Base-by-base conservation (phyloP, 495 filamentous ascomycete genomes). In the Friedmanniomyces endolithicus region DNA sequence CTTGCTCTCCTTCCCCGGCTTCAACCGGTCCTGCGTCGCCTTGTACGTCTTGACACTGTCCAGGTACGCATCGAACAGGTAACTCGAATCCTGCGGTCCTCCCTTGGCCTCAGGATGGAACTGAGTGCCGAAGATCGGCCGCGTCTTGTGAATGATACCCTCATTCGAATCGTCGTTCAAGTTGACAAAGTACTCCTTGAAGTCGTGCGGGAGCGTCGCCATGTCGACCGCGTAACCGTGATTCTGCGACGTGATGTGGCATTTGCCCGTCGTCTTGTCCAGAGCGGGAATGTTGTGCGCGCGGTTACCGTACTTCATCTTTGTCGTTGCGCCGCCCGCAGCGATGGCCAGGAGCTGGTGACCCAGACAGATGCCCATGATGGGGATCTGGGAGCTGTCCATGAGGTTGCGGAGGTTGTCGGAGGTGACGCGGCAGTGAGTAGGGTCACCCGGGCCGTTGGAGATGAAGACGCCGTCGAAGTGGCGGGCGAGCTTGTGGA, bases 51-150 rank as follows among this genome's bases (percentile, higher is more conserved):
- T 75, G 19, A 95, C 89, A 58, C 84, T 89, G 65, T 92, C 81
- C 20, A 98, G 74, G 71, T 98, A 98, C 73, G 85, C 86, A 70
- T 98, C 92, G 67, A 98, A 98, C 44, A 98, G 78, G 70, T 94
- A 97, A 0, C 86, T 77, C 25, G 85, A 90, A 72, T 98, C 92
- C 65, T 94, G 80, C 23, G 92, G 92, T 50, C 94, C 92, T 40
- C 92, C 92, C 72, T 94, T 92, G 50, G 92, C 94, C 71, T 97
- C 92, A 34, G 92, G 92, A 66, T 98, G 92, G 80, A 97, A 98
- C 70, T 97, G 92, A 53, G 90, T 94, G 58, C 85, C 87, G 78
- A 98, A 97, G 67, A 98, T 98, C 33, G 92, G 94, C 40, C 94
- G 86, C 44, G 86, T 86, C 68, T 84, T 86, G 78, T 97, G 92